Percentiles rank a stretch among this genome's conserved stretches.
phyloP scores from a whole-genome alignment of 169 alveolate species.

The Babesia divergens region DNA sequence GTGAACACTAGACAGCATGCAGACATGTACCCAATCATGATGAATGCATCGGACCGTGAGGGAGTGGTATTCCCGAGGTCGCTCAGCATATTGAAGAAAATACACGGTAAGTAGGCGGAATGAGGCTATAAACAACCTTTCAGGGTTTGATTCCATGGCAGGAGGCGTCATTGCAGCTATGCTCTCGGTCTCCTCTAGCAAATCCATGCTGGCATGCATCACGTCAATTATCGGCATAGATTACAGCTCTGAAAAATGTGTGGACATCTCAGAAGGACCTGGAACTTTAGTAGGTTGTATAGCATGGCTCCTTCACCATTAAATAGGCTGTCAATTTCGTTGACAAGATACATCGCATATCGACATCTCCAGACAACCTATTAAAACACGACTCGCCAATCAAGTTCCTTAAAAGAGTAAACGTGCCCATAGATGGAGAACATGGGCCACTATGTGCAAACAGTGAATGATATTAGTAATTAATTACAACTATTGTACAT shows the following conservation, averaged over 20 bases:
- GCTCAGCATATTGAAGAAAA: slow-evolving; percentile 30
- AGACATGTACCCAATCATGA: slow-evolving; percentile 9
- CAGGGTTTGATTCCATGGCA: slow-evolving; percentile 31
- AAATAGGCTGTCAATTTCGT: slow-evolving; percentile 24
- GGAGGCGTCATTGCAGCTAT: slow-evolving; percentile 56
- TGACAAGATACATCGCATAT: slow-evolving; percentile 46
- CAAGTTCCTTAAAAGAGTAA: slow-evolving; percentile 6
- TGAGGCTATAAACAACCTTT: neutral
- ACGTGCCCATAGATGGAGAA: neutral
- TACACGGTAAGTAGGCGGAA: slow-evolving; percentile 18
- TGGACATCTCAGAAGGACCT: slow-evolving; percentile 48
- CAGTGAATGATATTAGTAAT: neutral
- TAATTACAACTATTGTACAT: neutral
- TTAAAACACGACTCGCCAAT: slow-evolving; percentile 28
- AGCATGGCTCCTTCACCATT: neutral
- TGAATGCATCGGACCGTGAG: slow-evolving; percentile 37
- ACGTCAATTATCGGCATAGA: slow-evolving; percentile 39
- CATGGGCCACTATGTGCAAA: neutral
- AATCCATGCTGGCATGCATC: slow-evolving; percentile 19
- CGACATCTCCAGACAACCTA: slow-evolving; percentile 51
- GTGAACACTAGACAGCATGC: neutral
- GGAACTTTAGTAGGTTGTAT: slow-evolving; percentile 38
- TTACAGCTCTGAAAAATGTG: slow-evolving; percentile 31
- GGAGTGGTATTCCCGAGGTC: slow-evolving; percentile 36
- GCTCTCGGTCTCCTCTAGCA: slow-evolving; percentile 25